Conservation (phyloP, 2,329 filamentous ascomycete species). For the Epichloe aotearoae region DNA sequence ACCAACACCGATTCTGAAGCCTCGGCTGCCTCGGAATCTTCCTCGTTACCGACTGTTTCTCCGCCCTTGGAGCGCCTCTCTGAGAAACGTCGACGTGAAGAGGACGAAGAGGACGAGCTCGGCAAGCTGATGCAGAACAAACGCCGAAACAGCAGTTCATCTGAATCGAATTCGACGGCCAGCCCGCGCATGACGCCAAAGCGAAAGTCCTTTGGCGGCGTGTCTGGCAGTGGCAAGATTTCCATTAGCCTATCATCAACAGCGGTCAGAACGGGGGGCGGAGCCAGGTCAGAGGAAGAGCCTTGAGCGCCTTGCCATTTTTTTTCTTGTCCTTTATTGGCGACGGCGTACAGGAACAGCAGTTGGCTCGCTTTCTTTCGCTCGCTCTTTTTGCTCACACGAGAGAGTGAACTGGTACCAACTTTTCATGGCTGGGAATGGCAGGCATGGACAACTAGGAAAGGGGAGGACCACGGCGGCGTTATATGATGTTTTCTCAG, state of each 20-base stretch:
- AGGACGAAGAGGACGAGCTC: slow-evolving; percentile 82
- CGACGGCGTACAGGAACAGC: slow-evolving; percentile 9
- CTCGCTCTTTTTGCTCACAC: neutral
- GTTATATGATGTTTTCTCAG: neutral
- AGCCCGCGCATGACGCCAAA: slow-evolving; percentile 19
- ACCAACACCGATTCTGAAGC: slow-evolving; percentile 21
- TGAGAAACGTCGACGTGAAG: slow-evolving; percentile 82
- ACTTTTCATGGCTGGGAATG: neutral
- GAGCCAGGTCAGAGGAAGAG: slow-evolving; percentile 26
- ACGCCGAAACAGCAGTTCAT: slow-evolving; percentile 45
- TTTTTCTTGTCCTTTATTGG: neutral
- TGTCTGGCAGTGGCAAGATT: slow-evolving; percentile 36
- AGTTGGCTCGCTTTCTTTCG: neutral
- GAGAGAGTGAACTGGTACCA: neutral
- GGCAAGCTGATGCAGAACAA: slow-evolving; percentile 62
- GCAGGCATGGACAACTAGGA: neutral
- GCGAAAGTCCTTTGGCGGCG: slow-evolving; percentile 29
- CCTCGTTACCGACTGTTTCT: slow-evolving; percentile 10
- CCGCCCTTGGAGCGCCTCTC: slow-evolving; percentile 67
- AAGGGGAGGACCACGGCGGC: neutral
- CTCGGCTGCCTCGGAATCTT: slow-evolving; percentile 17
- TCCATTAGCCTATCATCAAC: slow-evolving; percentile 42
- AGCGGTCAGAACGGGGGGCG: slow-evolving; percentile 28
- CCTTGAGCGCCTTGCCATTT: slow-evolving; percentile 12
- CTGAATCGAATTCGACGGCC: slow-evolving; percentile 25